A percentile compares a stretch with the other conserved stretches of the same genome.
phyloP scores from a whole-genome alignment of 441 rosid species.

The Geranium incanum region DNA sequence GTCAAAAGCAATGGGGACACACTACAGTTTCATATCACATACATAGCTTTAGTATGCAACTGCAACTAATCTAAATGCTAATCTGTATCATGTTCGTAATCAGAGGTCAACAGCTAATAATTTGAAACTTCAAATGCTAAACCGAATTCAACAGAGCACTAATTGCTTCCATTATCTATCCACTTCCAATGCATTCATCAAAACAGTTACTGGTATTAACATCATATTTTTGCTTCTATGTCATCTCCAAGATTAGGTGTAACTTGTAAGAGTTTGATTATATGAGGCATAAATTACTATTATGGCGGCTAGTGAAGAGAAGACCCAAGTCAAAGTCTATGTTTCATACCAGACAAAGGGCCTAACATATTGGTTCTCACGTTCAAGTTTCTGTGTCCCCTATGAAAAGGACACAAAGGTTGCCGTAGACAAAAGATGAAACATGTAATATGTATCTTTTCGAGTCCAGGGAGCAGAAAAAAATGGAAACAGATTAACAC shows the following conservation, averaged over 20 bases:
- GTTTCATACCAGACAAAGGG: background rate
- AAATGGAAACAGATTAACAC: slow-evolving; percentile 2
- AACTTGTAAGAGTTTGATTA: background rate
- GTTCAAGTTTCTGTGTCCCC: slow-evolving; percentile 14
- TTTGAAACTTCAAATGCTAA: background rate
- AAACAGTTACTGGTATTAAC: background rate
- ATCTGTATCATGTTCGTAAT: background rate
- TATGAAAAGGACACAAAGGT: slow-evolving; percentile 19
- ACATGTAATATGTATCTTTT: slow-evolving; percentile 14
- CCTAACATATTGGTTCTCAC: background rate
- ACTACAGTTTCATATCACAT: background rate
- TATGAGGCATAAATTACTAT: background rate
- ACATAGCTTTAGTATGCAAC: background rate
- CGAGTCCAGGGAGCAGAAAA: background rate
- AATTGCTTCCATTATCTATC: background rate
- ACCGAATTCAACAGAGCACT: background rate
- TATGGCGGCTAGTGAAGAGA: background rate
- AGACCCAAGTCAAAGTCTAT: slow-evolving; percentile 12
- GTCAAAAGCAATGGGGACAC: background rate
- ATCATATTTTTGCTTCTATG: background rate
- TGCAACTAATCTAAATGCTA: background rate
- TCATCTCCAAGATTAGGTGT: background rate
- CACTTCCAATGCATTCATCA: background rate
- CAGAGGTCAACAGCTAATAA: background rate
- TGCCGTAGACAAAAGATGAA: background rate